Evolutionary conservation across 2,329 filamentous ascomycete genomes (phyloP), one percentile per base, ranked within the genome.

Genomic region (Gaeumannomyces sp.): DNA sequence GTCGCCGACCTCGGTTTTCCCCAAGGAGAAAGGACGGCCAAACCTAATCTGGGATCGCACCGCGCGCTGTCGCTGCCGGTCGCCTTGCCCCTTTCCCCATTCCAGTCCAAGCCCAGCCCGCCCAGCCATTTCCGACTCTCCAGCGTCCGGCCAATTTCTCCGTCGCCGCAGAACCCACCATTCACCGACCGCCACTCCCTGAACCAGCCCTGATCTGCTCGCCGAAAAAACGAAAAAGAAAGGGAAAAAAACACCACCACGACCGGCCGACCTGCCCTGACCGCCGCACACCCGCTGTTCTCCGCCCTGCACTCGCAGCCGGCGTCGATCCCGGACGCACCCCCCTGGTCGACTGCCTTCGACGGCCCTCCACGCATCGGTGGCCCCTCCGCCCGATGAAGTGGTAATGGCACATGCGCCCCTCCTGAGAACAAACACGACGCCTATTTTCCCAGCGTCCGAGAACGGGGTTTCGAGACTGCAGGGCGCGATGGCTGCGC

Each of bases 331-430:
- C 45, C 45, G 45, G 45, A 53, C 19, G 45, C 45, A 25, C 22
- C 19, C 45, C 45, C 45, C 45, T n/a, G 45, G 45, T 53, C 45
- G 45, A 53, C 45, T 14, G 45, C 14, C 45, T 22, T 53, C 45
- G 22, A 53, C 45, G 45, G 19, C n/a, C 22, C 45, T 53, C 45
- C 2, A 53, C 22, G 45, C 45, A 53, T 53, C 45, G 45, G 45
- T 53, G 45, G 45, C 45, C 45, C 45, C 45, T 59, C 53, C 62
- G 66, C 72, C 77, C 77, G 72, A 81, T 79, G 80, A 78, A 76
- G 72, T 77, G 76, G 78, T 74, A 72, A 86, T 86, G 84, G 83
- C 84, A 75, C 80, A 85, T 81, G 83, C 83, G 77, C 80, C 84
- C 71, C 77, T 86, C 69, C 74, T 85, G 71, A 80, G 84, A 82